Evolutionary conservation across 73 alveolate genomes (phyloP), one percentile per base, ranked within the genome.

Genomic region (Paramecium octaurelia): DNA sequence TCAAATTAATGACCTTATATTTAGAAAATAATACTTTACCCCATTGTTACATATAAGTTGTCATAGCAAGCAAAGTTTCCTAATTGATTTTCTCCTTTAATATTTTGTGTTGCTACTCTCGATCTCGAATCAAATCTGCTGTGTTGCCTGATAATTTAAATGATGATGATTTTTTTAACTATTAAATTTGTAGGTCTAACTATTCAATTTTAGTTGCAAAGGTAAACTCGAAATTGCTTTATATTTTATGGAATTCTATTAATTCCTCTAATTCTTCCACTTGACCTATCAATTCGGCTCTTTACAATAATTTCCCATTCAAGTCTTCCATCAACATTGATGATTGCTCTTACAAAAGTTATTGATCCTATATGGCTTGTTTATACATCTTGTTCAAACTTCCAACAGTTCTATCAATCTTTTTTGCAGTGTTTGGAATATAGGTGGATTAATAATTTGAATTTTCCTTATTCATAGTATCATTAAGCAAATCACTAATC

Each of bases 281-380:
- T 80, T 80, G 18, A 38, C 64, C 91, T 20, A 80, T 80, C n/a
- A 44, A 42, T 80, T 80, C 91, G 16, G 91, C 91, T 80, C 91
- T 80, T 35, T 80, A 80, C 16, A 80, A 46, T 48, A 80, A 80
- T 34, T 80, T 80, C 27, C 76, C 91, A 80, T 80, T 80, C 20
- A 80, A 48, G 57, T 80, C 91, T 35, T 80, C 91, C 21, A 80
- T 80, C 31, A 80, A 46, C 91, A 80, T 80, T 9, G 46, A 44
- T 24, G 46, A 23, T 43, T 80, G 16, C 31, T 80, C 91, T 24
- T 80, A 24, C 12, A 80, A 23, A 23, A n/a, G 43, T 80, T 80
- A 24, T 80, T 80, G 12, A 46, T 80, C 91, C 75, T 43, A 43
- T 18, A 80, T 48, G 11, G 91, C 73, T 44, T 80, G 12, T 46